Evolutionary conservation across 1,139 yeast species (phyloP).

Genomic region (Lipomyces yarrowii): DNA sequence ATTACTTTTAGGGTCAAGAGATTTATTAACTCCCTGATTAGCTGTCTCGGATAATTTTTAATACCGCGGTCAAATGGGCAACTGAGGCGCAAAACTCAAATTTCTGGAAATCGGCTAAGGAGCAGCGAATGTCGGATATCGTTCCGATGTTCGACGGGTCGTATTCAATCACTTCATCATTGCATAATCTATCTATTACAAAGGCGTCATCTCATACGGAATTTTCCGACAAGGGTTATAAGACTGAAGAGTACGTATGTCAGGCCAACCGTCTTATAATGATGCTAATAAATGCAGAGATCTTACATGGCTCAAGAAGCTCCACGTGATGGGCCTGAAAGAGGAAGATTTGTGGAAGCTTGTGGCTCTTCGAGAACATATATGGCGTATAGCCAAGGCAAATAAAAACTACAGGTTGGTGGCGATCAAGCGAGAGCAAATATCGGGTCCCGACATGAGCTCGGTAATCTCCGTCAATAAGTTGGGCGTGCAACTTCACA

Average conservation of each 20-base stretch:
- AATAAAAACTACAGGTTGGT: constrained; percentile 11
- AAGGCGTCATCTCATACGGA: constrained; percentile 22
- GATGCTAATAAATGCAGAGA: constrained; percentile 53
- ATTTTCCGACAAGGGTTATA: constrained; percentile 33
- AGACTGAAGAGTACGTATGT: constrained; percentile 26
- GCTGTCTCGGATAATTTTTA: constrained; percentile 65
- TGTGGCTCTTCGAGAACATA: constrained; percentile 65
- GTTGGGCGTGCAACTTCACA: constrained; percentile 29
- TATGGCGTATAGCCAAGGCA: constrained; percentile 56
- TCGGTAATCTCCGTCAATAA: constrained; percentile 21
- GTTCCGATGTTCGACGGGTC: constrained; percentile 28
- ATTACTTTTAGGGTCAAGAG: constrained; percentile 65
- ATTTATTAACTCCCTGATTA: constrained; percentile 47
- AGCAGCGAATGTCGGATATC: constrained; percentile 44
- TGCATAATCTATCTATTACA: constrained; percentile 21
- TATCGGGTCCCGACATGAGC: constrained; percentile 12
- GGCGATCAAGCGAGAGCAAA: constrained; percentile 4
- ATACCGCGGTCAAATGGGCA: constrained; percentile 73
- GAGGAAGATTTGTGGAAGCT: constrained; percentile 84
- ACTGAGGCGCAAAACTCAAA: constrained; percentile 63
- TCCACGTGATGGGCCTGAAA: constrained; percentile 69
- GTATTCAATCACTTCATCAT: constrained; percentile 24
- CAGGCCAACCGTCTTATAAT: neutral
- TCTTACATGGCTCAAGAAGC: constrained; percentile 68
- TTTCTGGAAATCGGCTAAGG: constrained; percentile 69